Conservation (phyloP, 2,329 filamentous ascomycete species). For the Fusarium brachygibbosum region DNA sequence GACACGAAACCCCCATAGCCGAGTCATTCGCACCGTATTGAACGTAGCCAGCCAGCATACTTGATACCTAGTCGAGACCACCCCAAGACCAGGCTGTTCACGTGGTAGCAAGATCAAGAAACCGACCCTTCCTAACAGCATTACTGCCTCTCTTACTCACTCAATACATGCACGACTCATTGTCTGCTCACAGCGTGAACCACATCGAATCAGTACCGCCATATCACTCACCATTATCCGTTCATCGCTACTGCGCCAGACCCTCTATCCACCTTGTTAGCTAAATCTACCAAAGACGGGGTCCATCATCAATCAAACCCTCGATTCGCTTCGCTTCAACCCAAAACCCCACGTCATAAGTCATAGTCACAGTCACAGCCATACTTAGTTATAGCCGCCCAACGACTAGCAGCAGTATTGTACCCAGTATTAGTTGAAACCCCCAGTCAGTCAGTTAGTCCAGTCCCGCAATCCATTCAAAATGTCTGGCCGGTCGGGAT, state of each 20-base stretch:
- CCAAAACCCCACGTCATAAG: constrained; percentile 39
- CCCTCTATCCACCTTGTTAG: constrained; percentile 27
- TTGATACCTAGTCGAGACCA: constrained; percentile 3
- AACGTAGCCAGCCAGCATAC: not conserved
- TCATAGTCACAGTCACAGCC: constrained; percentile 11
- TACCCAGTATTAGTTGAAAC: constrained; percentile 15
- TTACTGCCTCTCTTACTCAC: constrained; percentile 7
- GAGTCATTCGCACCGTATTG: constrained; percentile 35
- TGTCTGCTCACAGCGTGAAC: constrained; percentile 2
- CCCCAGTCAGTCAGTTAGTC: not conserved
- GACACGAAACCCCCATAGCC: constrained; percentile 35
- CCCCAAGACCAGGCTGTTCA: constrained; percentile 25
- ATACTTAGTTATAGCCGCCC: constrained; percentile 32
- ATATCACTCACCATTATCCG: not conserved
- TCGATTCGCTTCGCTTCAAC: constrained; percentile 26
- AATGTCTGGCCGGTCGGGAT: constrained; percentile 54
- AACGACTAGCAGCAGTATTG: constrained; percentile 27
- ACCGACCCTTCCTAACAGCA: constrained; percentile 8
- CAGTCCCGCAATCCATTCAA: constrained; percentile 23
- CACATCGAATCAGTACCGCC: not conserved
- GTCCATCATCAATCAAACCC: constrained; percentile 25
- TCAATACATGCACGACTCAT: constrained; percentile 1
- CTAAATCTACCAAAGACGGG: constrained; percentile 19
- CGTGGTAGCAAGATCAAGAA: constrained; percentile 18
- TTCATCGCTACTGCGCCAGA: constrained; percentile 2